Percentiles rank a stretch among this genome's conserved stretches.
Evolutionary conservation across 1,139 yeast species (phyloP).

Genomic region (Yamadazyma triangularis): DNA sequence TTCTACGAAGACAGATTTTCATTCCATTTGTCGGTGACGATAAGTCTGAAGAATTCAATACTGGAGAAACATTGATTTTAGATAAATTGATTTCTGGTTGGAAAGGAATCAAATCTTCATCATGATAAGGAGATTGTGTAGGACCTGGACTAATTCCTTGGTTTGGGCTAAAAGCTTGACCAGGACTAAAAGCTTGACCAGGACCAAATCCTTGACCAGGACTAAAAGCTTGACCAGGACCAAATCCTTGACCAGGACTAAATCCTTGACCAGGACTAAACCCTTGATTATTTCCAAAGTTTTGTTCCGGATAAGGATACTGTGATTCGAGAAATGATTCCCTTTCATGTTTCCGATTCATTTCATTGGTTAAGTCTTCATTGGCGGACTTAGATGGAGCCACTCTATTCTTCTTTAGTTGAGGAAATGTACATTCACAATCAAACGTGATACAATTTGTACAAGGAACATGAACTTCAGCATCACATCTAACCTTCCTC

Average conservation of each 20-base stretch:
- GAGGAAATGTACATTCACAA: conserved; percentile 14
- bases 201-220: no score
- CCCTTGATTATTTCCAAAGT: no score
- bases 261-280: no score
- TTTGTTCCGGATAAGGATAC: no score
- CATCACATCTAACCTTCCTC: conserved; percentile 58
- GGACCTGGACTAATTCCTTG: no score
- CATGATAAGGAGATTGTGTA: no score
- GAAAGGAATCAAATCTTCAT: conserved; percentile 1
- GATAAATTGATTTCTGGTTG: conserved; percentile 2
- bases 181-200: no score
- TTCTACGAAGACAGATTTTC: background rate
- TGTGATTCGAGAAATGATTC: no score
- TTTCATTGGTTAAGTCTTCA: conserved; percentile 5
- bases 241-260: no score
- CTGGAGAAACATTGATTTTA: conserved; percentile 1
- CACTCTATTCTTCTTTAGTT: conserved; percentile 1
- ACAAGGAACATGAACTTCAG: conserved; percentile 20
- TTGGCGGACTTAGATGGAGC: conserved; percentile 3
- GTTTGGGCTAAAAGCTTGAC: no score
- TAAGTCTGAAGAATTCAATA: background rate
- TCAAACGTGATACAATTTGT: conserved; percentile 20
- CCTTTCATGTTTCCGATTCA: conserved; percentile 3
- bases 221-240: no score
- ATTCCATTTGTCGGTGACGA: conserved; percentile 1